phyloP scores from a whole-genome alignment of 768 basidiomycete genomes.

The Zangia roseola region DNA sequence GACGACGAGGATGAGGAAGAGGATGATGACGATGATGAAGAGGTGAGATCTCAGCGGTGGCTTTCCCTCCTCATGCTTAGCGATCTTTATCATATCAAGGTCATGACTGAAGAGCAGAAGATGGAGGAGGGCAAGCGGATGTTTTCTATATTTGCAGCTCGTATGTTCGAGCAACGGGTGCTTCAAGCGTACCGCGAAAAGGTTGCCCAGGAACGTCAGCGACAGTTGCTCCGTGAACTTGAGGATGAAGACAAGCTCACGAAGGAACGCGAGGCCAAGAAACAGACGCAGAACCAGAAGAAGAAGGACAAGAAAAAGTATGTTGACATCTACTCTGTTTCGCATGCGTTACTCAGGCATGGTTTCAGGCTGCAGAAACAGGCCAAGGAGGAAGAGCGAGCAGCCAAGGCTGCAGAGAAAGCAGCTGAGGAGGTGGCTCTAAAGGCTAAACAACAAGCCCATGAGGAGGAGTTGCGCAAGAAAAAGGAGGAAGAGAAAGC shows the following conservation, averaged over 20 bases:
- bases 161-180: conserved; percentile 99
- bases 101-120: conserved; percentile 94
- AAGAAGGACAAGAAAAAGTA: conserved; percentile 99
- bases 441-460: conserved; percentile 72
- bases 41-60: conserved; percentile 33
- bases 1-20: conserved; percentile 67
- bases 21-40: conserved; percentile 46
- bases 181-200: conserved; percentile 95
- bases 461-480: conserved; percentile 79
- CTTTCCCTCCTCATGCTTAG: conserved; percentile 8
- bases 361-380: conserved; percentile 77
- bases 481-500: conserved; percentile 86
- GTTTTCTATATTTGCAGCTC: conserved; percentile 99
- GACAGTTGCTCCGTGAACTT: conserved; percentile 89
- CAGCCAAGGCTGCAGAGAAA: conserved; percentile 78
- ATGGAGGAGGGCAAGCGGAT: conserved; percentile 99
- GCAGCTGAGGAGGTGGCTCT: conserved; percentile 81
- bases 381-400: conserved; percentile 90
- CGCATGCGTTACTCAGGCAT: conserved; percentile 1
- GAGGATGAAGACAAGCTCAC: conserved; percentile 91
- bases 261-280: conserved; percentile 88
- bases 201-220: conserved; percentile 93
- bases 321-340: conserved; percentile 27
- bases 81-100: conserved; percentile 35
- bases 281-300: conserved; percentile 92